These are phyloP conservation scores for Xylaria sp. DNA, from an alignment of 2,329 filamentous ascomycete species.

Conservation along the genomic window DNA sequence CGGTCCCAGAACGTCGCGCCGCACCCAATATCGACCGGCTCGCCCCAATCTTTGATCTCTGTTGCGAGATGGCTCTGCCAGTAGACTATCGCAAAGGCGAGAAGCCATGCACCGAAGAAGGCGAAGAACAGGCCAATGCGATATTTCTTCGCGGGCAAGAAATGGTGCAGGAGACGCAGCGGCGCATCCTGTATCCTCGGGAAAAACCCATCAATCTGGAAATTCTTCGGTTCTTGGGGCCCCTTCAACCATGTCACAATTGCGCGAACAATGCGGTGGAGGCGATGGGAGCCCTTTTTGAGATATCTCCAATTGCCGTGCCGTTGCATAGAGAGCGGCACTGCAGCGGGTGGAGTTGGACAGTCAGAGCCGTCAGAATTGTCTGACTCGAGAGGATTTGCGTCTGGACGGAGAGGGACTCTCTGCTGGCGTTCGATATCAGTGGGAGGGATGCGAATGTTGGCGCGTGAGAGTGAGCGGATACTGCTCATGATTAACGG, in stretches of 20 bases:
- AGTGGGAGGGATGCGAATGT: conserved; percentile 14
- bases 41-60: conserved; percentile 63
- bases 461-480: conserved; percentile 9
- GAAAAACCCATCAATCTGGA: conserved; percentile 55
- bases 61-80: conserved; percentile 54
- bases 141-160: conserved; percentile 55
- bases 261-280: conserved; percentile 42
- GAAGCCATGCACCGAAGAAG: conserved; percentile 62
- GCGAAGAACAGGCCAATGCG: conserved; percentile 53
- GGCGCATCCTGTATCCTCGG: conserved; percentile 64
- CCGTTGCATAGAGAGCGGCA: conserved; percentile 58
- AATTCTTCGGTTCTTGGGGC: conserved; percentile 47
- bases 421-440: conserved; percentile 29
- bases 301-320: conserved; percentile 45
- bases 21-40: conserved; percentile 61
- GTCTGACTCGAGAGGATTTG: conserved; percentile 41
- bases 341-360: conserved; percentile 38
- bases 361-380: conserved; percentile 36
- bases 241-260: conserved; percentile 49
- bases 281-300: conserved; percentile 55
- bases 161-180: conserved; percentile 55
- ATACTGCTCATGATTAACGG: conserved; percentile 13
- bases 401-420: conserved; percentile 21
- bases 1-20: conserved; percentile 64
- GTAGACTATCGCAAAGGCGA: conserved; percentile 64